Evolutionary conservation across 495 filamentous ascomycete species (phyloP), one percentile per base, ranked within the genome.

Genomic region (Talaromyces nanjingensis): DNA sequence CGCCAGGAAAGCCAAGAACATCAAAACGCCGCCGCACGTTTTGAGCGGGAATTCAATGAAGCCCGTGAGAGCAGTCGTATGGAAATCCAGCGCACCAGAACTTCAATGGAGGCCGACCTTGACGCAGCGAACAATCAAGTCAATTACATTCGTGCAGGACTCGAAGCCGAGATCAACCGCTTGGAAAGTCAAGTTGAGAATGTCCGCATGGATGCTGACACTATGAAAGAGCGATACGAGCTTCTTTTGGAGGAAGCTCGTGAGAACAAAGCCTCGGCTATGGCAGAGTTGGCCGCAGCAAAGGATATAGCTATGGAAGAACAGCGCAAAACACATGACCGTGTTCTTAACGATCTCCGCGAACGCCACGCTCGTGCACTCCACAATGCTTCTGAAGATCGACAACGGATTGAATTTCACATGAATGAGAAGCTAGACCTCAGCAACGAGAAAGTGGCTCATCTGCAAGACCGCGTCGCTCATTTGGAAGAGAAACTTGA

Each of bases 401-500:
- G 85, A 49, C 84, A 89, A 62, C 84, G 88, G 1, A 78, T 81
- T 9, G 89, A 92, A 69, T 78, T 82, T 56, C 84, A 88, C 67
- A 80, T 89, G 33, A 74, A 82, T 59, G 88, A 96, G 62, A 86
- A 87, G 1, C 81, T 97, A 45, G 84, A 81, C 60, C 79, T 97
- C 22, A 87, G 91, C 0, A 85, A 92, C 31, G 87, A 91, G 29
- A 94, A 93, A 80, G 81, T 85, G 3, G 83, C 87, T 64, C 87
- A 93, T 71, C 83, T 92, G 12, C 86, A 92, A 68, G 93, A 97
- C 63, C 89, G 88, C 65, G 83, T 96, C 24, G 71, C 80, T 3
- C 89, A 92, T 66, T 84, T 98, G 1, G 91, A 96, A 73, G 91
- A 97, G 74, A 91, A 90, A 72, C 82, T 98, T 34, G 86, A 96